Evolutionary conservation across 2,329 filamentous ascomycete genomes (phyloP), one percentile per base, ranked within the genome.

Genomic region (Aspergillus japonicus): DNA sequence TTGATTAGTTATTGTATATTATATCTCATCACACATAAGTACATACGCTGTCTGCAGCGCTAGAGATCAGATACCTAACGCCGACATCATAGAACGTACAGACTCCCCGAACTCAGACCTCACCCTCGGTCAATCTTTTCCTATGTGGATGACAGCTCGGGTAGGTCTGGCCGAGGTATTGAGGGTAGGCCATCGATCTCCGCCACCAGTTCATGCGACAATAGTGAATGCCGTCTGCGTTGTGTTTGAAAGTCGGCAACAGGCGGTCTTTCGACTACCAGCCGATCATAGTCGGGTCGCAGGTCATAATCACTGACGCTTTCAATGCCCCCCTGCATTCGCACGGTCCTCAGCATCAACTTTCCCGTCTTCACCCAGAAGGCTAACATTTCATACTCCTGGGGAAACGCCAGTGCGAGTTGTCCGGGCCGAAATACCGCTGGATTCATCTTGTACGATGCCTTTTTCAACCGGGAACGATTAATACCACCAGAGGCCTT

Each of bases 401-500:
- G 63, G 10, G 64, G 72, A 50, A 72, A 72, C 19, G 71, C 67
- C 5, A 75, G 61, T 2, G 64, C 65, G 48, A 75, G 60, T 1
- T 68, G 65, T 5, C 73, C 70, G 1, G 73, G 72, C 42, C 71
- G 72, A 59, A 75, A 75, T 8, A 69, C 70, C 3, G 67, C 67
- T 14, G 62, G 67, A 56, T 64, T 66, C 14, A 75, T 73, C 57
- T 72, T 73, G n/a, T 63, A 60, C 1, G 69, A 62, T 6, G 68
- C 65, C 53, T 72, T 73, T 52, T 73, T 76, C 42, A 75, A 59
- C 54, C 68, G 70, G 10, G 66, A 66, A 1, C 69, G 66, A 11
- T 64, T 68, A 5, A 75, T 62, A 4, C 61, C 62, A 4, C 68
- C 69, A 56, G 68, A 70, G 47, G 68, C 49, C 23, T 66, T 73